Evolutionary conservation across 371 early-diverging fungal species (phyloP).

Genomic region (Actinomortierella ambigua): DNA sequence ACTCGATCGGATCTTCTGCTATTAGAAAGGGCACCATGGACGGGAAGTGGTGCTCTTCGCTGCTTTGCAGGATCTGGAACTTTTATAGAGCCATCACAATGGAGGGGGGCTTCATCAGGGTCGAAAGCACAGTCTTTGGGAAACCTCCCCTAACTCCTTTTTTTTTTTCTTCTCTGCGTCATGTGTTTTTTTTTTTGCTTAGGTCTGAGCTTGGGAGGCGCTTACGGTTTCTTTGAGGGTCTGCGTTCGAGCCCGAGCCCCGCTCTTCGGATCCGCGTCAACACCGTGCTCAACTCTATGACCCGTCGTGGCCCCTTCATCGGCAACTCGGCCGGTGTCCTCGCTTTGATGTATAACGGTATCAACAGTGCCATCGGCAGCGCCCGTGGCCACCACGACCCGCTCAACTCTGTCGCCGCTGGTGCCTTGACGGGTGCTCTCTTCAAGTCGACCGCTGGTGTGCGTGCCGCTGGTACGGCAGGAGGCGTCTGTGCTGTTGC

Average conservation of each 20-base stretch:
- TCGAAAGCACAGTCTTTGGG: no score
- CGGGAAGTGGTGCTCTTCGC: no score
- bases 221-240: conserved; percentile 82
- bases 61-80: no score
- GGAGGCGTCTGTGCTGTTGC: conserved; percentile 64
- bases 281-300: conserved; percentile 82
- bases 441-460: conserved; percentile 74
- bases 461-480: conserved; percentile 58
- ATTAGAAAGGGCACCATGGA: no score
- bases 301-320: conserved; percentile 89
- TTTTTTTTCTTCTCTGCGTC: neutral
- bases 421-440: conserved; percentile 80
- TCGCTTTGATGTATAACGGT: conserved; percentile 82
- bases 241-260: conserved; percentile 63
- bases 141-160: neutral
- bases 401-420: conserved; percentile 70
- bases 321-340: conserved; percentile 83
- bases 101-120: no score
- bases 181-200: neutral
- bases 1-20: neutral
- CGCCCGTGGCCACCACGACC: conserved; percentile 67
- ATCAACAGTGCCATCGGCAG: conserved; percentile 71
- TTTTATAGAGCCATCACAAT: no score
- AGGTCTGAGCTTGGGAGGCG: conserved; percentile 78
- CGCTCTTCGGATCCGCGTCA: conserved; percentile 78